These are phyloP conservation scores for Colletotrichum truncatum DNA, from an alignment of 2,329 filamentous ascomycete species.

Conservation along the genomic window DNA sequence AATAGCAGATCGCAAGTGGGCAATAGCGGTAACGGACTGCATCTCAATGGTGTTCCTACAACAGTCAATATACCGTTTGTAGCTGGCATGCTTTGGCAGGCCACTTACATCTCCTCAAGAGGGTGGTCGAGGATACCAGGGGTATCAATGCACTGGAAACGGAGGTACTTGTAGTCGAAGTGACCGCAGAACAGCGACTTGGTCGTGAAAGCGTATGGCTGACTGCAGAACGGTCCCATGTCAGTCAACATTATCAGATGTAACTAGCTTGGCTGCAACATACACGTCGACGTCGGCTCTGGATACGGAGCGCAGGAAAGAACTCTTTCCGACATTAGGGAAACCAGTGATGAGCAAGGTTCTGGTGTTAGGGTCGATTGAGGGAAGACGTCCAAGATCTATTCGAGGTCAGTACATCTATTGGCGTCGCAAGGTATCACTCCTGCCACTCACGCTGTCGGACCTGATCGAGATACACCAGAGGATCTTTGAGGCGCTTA, in stretches of 20 bases:
- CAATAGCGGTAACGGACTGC: conserved; percentile 98
- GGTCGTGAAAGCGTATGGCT: conserved; percentile 98
- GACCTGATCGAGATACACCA: conserved; percentile 55
- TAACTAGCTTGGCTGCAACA: background rate
- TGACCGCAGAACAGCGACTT: conserved; percentile 98
- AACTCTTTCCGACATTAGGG: conserved; percentile 97
- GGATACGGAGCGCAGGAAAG: conserved; percentile 75
- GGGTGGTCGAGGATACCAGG: conserved; percentile 98
- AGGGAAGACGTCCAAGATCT: conserved; percentile 93
- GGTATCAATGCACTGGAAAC: conserved; percentile 94
- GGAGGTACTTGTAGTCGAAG: conserved; percentile 94
- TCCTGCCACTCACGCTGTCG: conserved; percentile 40
- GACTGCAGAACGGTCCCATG: conserved; percentile 94
- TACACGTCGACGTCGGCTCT: conserved; percentile 26
- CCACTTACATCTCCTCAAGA: conserved; percentile 77
- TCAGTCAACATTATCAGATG: background rate
- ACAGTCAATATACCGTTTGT: background rate
- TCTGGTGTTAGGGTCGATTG: conserved; percentile 98
- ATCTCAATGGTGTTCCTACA: conserved; percentile 96
- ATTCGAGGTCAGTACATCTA: background rate
- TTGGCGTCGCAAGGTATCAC: conserved; percentile 38
- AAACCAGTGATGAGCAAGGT: conserved; percentile 97
- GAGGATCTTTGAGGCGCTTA: conserved; percentile 93
- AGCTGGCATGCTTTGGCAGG: background rate
- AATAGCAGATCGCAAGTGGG: conserved; percentile 93